phyloP scores from a whole-genome alignment of 768 basidiomycete genomes.

The Cystofilobasidium capitatum region DNA sequence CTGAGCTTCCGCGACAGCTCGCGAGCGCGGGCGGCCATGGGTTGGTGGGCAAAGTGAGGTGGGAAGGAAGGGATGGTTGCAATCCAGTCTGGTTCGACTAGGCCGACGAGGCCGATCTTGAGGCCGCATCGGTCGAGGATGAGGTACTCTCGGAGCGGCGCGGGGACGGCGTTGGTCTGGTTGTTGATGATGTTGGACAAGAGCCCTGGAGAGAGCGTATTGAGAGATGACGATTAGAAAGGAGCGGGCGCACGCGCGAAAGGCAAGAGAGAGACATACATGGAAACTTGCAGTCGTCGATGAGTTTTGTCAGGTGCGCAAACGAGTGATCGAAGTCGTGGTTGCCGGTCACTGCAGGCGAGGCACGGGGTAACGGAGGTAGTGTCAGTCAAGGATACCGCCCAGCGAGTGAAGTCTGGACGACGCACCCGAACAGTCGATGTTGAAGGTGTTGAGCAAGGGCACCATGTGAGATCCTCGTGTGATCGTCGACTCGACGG shows the following conservation, averaged over 20 bases:
- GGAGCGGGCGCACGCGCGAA: no score
- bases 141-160: conserved; percentile 52
- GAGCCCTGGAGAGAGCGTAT: conserved; percentile 53
- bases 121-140: conserved; percentile 62
- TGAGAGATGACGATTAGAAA: neutral
- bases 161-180: conserved; percentile 55
- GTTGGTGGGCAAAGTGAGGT: conserved; percentile 58
- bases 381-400: no score
- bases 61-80: conserved; percentile 81
- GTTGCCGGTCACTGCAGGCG: conserved; percentile 45
- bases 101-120: conserved; percentile 69
- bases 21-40: conserved; percentile 64
- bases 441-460: conserved; percentile 10
- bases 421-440: neutral
- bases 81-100: conserved; percentile 87
- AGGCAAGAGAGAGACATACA: neutral
- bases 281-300: conserved; percentile 66
- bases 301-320: conserved; percentile 45
- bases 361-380: no score
- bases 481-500: conserved; percentile 48
- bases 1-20: conserved; percentile 64
- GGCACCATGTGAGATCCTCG: conserved; percentile 24
- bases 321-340: conserved; percentile 61
- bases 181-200: conserved; percentile 75
- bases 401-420: no score